A percentile compares a stretch with the other conserved stretches of the same genome.
Conservation (phyloP, 208 protist genomes). For the Leishmania mexicana region DNA sequence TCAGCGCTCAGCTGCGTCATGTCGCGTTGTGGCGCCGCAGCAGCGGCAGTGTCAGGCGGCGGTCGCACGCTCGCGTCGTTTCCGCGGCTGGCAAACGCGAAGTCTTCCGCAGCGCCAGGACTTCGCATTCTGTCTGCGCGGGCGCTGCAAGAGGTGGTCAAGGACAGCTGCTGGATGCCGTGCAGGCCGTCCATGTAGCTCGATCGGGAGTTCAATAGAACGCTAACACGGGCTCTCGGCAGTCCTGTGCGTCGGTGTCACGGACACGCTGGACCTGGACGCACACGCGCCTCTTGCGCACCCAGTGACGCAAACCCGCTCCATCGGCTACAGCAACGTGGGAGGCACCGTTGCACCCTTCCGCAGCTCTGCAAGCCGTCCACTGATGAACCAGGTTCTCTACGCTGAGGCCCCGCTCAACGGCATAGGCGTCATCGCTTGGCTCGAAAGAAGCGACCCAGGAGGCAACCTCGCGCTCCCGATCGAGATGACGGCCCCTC, state of each 20-base stretch:
- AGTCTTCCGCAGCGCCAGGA: not conserved
- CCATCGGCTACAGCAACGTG: not conserved
- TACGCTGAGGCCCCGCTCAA: constrained; percentile 10
- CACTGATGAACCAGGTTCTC: constrained; percentile 5
- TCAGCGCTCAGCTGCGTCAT: not conserved
- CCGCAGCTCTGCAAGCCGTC: not conserved
- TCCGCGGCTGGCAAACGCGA: not conserved
- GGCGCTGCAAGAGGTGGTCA: not conserved
- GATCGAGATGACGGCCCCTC: constrained; percentile 2
- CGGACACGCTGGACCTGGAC: not conserved
- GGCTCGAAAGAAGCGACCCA: not conserved
- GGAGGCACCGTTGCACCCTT: not conserved
- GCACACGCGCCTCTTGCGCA: not conserved
- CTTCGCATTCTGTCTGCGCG: not conserved
- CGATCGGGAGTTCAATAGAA: not conserved
- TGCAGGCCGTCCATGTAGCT: not conserved
- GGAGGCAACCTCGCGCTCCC: not conserved
- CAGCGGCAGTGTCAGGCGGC: too few relatives aligned
- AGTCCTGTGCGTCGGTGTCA: not conserved
- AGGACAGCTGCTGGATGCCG: not conserved
- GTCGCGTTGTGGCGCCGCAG: not conserved
- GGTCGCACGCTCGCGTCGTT: not conserved
- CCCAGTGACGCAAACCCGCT: not conserved
- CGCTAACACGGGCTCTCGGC: not conserved
- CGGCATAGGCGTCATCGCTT: not conserved